Evolutionary conservation across 2,329 filamentous ascomycete species (phyloP), one percentile per base, ranked within the genome.

Genomic region (Byssochlamys sp.): DNA sequence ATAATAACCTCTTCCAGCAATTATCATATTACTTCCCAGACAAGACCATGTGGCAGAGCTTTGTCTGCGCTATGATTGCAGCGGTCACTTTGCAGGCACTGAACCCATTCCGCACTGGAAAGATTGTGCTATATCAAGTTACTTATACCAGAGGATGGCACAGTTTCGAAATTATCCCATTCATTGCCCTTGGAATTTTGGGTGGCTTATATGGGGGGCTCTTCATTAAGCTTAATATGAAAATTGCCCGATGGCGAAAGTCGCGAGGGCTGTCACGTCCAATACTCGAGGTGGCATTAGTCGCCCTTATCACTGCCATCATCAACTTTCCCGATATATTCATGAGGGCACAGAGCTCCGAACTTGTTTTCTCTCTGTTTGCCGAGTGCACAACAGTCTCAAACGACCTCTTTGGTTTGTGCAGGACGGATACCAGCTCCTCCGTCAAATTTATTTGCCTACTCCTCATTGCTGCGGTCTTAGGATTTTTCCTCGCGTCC

Each of bases 41-140:
- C 75, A 97, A 97, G 74, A 97, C 94, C 9, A 97, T 99, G 94
- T 99, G 94, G 94, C 94, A 96, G 72, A 96, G 91, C 67, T 99
- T 99, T 69, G 94, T 99, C 48, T 97, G 94, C 67, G 94, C 94
- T 70, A 97, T 97, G 91, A 90, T 95, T n/a, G 94, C 91, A 14
- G 92, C 94, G 19, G 90, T 97, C 39, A 90, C 91, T 12, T 80
- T 99, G 3, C 92, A 97, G 72, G 90, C 90, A 4, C 83, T 96
- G 60, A 94, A 99, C 70, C 94, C 94, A 3, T 96, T 97, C 71
- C 84, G 94, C 55, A 95, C 91, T 1, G 94, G 92, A 56, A 95
- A 99, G 72, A 87, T 97, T 55, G 94, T 97, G 52, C 78, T 97
- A 56, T 99, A 96, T 70, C 91, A 99, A 73, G 91, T 96, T 67